These are phyloP conservation scores for Scheffersomyces ergatensis DNA, from an alignment of 805 yeast species.

Conservation along the genomic window DNA sequence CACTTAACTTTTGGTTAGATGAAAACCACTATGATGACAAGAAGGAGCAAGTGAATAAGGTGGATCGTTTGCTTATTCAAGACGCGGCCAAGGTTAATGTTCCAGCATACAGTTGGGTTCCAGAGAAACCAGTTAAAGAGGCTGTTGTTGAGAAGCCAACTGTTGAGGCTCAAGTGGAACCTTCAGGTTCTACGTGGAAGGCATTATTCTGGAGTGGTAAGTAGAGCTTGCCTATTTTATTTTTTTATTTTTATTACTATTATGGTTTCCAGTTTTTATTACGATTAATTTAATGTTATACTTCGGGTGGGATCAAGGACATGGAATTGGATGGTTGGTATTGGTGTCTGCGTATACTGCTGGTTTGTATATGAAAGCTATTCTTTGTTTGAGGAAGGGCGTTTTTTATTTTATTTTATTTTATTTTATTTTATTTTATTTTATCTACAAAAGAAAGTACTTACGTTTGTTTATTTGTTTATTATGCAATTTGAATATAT, in stretches of 20 bases:
- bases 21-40: conserved; percentile 2
- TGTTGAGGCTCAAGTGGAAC: not conserved
- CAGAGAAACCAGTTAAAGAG: not conserved
- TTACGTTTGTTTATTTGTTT: too few species aligned
- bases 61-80: not conserved
- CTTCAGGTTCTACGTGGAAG: not conserved
- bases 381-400: too few species aligned
- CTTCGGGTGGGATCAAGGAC: too few species aligned
- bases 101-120: not conserved
- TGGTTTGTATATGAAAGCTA: too few species aligned
- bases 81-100: not conserved
- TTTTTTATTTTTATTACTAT: not conserved
- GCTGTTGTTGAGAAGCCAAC: not conserved
- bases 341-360: too few species aligned
- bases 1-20: conserved; percentile 17
- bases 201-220: not conserved
- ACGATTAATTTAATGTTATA: too few species aligned
- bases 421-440: too few species aligned
- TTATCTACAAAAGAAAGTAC: too few species aligned
- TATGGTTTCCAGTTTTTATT: not conserved
- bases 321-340: too few species aligned
- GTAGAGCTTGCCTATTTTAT: not conserved
- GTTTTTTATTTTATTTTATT: too few species aligned
- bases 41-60: not conserved
- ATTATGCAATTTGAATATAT: too few species aligned